phyloP scores from a whole-genome alignment of 2,329 filamentous ascomycete genomes.

The Helotiales sp. region DNA sequence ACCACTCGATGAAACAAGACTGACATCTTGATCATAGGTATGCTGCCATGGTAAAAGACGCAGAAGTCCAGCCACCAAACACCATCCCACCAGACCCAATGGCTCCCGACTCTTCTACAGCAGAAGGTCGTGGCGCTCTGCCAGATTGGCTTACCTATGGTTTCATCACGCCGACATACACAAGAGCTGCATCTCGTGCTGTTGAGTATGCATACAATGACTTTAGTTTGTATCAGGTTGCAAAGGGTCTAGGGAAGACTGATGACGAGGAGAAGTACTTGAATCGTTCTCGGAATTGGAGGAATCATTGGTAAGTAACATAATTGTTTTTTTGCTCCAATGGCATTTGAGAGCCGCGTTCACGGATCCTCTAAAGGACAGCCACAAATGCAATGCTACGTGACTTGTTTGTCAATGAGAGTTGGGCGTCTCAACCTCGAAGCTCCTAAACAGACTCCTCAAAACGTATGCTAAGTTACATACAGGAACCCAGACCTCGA shows the following conservation, averaged over 20 bases:
- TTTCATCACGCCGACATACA: conserved; percentile 64
- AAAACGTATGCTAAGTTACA: too few species aligned
- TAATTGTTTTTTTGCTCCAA: too few species aligned
- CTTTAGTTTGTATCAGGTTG: conserved; percentile 63
- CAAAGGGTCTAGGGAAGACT: conserved; percentile 49
- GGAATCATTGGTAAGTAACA: conserved; percentile 75
- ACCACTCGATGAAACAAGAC: too few species aligned
- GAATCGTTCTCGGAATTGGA: conserved; percentile 65
- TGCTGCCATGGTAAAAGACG: conserved; percentile 65
- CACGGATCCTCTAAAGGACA: too few species aligned
- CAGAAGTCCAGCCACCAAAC: conserved; percentile 61
- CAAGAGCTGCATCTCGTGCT: conserved; percentile 61
- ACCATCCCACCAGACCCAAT: conserved; percentile 55
- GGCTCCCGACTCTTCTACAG: conserved; percentile 58
- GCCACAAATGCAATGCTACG: too few species aligned
- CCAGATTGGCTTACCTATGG: conserved; percentile 66
- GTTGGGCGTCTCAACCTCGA: too few species aligned
- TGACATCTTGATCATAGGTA: too few species aligned
- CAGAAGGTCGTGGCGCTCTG: conserved; percentile 67
- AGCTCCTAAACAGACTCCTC: too few species aligned
- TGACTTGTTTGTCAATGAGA: too few species aligned
- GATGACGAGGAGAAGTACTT: conserved; percentile 59
- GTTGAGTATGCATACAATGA: conserved; percentile 71
- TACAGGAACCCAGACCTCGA: conserved; percentile 55
- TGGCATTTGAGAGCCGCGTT: too few species aligned